These are phyloP conservation scores for Gastrodia elata DNA, from an alignment of 106 monocot genomes.

Conservation along the genomic window DNA sequence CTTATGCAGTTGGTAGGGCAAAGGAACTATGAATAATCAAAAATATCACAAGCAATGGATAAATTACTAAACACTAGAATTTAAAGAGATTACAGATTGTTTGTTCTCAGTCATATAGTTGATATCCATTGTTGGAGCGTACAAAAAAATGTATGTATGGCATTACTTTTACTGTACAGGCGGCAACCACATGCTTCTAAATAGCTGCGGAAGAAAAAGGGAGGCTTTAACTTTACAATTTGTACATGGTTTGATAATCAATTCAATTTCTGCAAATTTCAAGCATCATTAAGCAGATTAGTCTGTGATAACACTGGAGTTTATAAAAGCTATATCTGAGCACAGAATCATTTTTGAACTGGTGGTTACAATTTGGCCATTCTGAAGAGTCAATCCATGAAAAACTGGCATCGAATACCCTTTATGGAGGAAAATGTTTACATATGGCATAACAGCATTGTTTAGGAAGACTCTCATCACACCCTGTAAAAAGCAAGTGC, in stretches of 20 bases:
- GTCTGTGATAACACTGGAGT: not conserved
- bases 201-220: not conserved
- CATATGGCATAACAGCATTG: slow-evolving; percentile 52
- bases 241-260: not conserved
- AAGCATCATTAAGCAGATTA: not conserved
- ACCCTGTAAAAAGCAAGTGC: slow-evolving; percentile 32
- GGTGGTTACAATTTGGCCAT: slow-evolving; percentile 37
- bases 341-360: slow-evolving; percentile 43
- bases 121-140: too few relatives aligned
- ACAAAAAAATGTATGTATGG: too few relatives aligned
- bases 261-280: not conserved
- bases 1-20: too few relatives aligned
- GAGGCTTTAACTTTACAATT: not conserved
- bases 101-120: too few relatives aligned
- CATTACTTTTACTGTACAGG: slow-evolving; percentile 6
- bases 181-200: not conserved
- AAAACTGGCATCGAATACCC: slow-evolving; percentile 64
- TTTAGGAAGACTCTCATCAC: slow-evolving; percentile 63
- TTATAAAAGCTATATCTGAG: slow-evolving; percentile 37
- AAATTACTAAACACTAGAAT: too few relatives aligned
- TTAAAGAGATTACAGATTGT: too few relatives aligned
- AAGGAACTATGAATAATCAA: too few relatives aligned
- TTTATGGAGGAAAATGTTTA: slow-evolving; percentile 43
- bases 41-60: too few relatives aligned
- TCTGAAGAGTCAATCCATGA: slow-evolving; percentile 53